These are phyloP conservation scores for Paraphoma chrysanthemicola DNA, from an alignment of 2,329 filamentous ascomycete genomes.

Conservation along the genomic window DNA sequence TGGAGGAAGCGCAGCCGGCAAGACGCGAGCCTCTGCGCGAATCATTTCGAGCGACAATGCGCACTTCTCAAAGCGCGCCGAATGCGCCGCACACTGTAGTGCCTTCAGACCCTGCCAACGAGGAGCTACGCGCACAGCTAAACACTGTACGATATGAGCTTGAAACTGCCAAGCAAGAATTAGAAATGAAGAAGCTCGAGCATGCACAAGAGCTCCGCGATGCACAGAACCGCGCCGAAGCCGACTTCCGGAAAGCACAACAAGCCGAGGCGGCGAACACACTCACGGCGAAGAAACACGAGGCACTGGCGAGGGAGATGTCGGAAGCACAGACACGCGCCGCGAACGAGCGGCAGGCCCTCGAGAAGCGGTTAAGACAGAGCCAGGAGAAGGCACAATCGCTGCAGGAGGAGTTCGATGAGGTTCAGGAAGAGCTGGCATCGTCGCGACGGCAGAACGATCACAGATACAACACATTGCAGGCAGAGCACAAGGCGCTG, in stretches of 20 bases:
- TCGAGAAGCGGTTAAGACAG: slow-evolving; percentile 63
- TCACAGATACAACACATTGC: slow-evolving; percentile 65
- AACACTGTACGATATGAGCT: slow-evolving; percentile 88
- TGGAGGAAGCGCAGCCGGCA: slow-evolving; percentile 39
- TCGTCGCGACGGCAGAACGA: slow-evolving; percentile 71
- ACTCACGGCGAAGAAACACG: slow-evolving; percentile 61
- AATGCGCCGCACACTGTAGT: slow-evolving; percentile 46
- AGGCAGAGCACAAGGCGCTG: slow-evolving; percentile 65
- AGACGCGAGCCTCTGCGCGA: slow-evolving; percentile 50
- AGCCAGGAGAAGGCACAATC: slow-evolving; percentile 74
- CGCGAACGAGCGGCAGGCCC: slow-evolving; percentile 61
- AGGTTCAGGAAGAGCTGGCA: slow-evolving; percentile 77
- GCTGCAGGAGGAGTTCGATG: slow-evolving; percentile 82
- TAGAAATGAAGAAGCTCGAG: slow-evolving; percentile 77
- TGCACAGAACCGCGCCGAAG: slow-evolving; percentile 79
- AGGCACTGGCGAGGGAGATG: slow-evolving; percentile 61
- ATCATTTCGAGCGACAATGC: slow-evolving; percentile 48
- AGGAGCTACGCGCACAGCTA: slow-evolving; percentile 87
- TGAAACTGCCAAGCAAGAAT: slow-evolving; percentile 85
- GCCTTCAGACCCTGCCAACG: slow-evolving; percentile 60
- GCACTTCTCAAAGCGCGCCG: slow-evolving; percentile 50
- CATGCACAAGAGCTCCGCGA: slow-evolving; percentile 87
- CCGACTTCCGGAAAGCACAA: slow-evolving; percentile 76
- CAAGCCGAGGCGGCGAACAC: slow-evolving; percentile 62
- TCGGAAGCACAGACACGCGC: slow-evolving; percentile 62